Conservation (phyloP, 495 filamentous ascomycete genomes). For the Corynascus novoguineensis region DNA sequence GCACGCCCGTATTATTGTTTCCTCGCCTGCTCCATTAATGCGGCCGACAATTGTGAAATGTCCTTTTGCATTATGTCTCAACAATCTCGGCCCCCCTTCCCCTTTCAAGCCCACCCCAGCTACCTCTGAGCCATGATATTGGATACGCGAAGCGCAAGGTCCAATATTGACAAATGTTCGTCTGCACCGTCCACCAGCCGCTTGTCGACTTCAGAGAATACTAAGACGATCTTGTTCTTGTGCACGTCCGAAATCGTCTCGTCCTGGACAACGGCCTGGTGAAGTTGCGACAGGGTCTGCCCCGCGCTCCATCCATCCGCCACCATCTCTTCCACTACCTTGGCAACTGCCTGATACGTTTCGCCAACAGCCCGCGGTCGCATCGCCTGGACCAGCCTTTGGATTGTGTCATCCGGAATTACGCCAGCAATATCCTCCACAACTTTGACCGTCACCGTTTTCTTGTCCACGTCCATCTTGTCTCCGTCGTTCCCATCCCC, state of each 20-base stretch:
- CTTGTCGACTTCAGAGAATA: conserved; percentile 93
- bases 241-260: conserved; percentile 74
- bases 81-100: not conserved
- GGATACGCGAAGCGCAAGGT: conserved; percentile 74
- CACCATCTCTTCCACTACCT: conserved; percentile 79
- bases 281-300: conserved; percentile 78
- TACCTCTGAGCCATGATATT: conserved; percentile 57
- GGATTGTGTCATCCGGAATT: conserved; percentile 69
- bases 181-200: conserved; percentile 95
- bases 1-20: not conserved
- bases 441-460: conserved; percentile 62
- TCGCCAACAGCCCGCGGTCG: conserved; percentile 60
- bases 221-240: conserved; percentile 83
- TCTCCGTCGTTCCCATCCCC: conserved; percentile 40
- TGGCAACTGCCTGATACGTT: conserved; percentile 67
- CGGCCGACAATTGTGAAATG: too few species aligned
- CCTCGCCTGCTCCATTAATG: conserved; percentile 8
- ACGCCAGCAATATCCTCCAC: conserved; percentile 97
- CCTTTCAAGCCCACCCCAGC: not conserved
- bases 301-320: conserved; percentile 98
- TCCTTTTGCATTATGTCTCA: conserved; percentile 5
- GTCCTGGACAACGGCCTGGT: conserved; percentile 74
- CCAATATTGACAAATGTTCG: conserved; percentile 85
- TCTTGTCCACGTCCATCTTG: conserved; percentile 54
- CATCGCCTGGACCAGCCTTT: conserved; percentile 67